phyloP scores from a whole-genome alignment of 2,329 filamentous ascomycete species.

The Trichoderma atroviride region DNA sequence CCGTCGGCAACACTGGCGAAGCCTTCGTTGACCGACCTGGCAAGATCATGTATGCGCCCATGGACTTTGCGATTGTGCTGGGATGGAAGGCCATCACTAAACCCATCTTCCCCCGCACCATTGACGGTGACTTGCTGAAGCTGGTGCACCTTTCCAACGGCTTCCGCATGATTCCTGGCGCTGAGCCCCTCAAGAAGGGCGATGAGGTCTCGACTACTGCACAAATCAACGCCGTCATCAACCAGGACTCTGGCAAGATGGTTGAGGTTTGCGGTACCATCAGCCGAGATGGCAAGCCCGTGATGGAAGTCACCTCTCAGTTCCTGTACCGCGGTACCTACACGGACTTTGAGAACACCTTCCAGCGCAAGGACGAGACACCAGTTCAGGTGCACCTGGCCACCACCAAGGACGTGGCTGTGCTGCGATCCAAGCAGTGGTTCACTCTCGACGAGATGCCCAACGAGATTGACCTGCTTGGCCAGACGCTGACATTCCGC shows the following conservation, averaged over 20 bases:
- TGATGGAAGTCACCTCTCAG: conserved; percentile 99
- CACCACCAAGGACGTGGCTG: conserved; percentile 87
- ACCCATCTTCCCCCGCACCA: conserved; percentile 95
- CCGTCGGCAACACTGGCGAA: conserved; percentile 95
- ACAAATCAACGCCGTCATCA: conserved; percentile 96
- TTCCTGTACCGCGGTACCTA: conserved; percentile 95
- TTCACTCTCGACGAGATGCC: conserved; percentile 75
- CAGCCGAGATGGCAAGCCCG: conserved; percentile 74
- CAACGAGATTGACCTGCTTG: conserved; percentile 80
- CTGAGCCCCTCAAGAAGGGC: conserved; percentile 91
- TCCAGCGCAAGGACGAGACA: conserved; percentile 95
- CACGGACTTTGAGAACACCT: conserved; percentile 94
- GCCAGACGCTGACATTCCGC: conserved; percentile 94
- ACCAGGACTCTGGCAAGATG: conserved; percentile 98
- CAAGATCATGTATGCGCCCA: conserved; percentile 91
- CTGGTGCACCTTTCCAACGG: conserved; percentile 95
- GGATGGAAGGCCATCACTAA: conserved; percentile 99
- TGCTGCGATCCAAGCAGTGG: conserved; percentile 97
- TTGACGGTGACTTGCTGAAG: conserved; percentile 94
- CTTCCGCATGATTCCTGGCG: conserved; percentile 97
- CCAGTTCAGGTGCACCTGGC: conserved; percentile 90
- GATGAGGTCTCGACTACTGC: conserved; percentile 91
- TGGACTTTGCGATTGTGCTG: conserved; percentile 99
- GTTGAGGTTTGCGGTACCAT: conserved; percentile 99
- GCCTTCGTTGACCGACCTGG: conserved; percentile 95